phyloP scores from a whole-genome alignment of 345 rosid genomes.

The Euclidium syriacum region DNA sequence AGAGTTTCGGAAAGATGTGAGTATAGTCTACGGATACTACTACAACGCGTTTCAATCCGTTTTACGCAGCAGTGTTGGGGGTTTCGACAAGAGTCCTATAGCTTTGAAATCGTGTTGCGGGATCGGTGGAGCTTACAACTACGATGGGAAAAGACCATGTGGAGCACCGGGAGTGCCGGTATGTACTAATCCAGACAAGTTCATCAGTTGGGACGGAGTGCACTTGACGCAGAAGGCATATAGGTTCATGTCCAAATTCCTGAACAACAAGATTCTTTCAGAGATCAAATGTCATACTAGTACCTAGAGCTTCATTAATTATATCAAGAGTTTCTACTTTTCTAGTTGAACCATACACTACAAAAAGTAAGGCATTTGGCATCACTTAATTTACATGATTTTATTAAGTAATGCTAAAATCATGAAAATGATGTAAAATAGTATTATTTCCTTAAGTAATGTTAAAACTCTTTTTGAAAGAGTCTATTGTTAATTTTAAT shows the following conservation, averaged over 20 bases:
- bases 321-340: too few relatives aligned
- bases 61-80: not conserved
- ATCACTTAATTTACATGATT: too few relatives aligned
- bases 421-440: too few relatives aligned
- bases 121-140: conserved; percentile 28
- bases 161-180: conserved; percentile 27
- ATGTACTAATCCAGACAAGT: conserved; percentile 20
- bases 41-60: conserved; percentile 16
- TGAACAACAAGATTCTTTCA: conserved; percentile 17
- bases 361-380: too few relatives aligned
- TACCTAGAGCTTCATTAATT: too few relatives aligned
- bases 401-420: too few relatives aligned
- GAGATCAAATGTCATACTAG: not conserved
- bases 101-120: conserved; percentile 30
- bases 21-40: conserved; percentile 19
- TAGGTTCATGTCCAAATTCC: conserved; percentile 15
- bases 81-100: conserved; percentile 15
- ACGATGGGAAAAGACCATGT: conserved; percentile 4
- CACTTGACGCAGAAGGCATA: conserved; percentile 34
- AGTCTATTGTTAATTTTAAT: too few relatives aligned
- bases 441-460: too few relatives aligned
- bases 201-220: conserved; percentile 36
- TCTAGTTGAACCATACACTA: too few relatives aligned
- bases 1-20: conserved; percentile 12
- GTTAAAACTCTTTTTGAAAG: too few relatives aligned